These are phyloP conservation scores for Serendipita sp. DNA, from an alignment of 768 basidiomycete species.

Conservation along the genomic window DNA sequence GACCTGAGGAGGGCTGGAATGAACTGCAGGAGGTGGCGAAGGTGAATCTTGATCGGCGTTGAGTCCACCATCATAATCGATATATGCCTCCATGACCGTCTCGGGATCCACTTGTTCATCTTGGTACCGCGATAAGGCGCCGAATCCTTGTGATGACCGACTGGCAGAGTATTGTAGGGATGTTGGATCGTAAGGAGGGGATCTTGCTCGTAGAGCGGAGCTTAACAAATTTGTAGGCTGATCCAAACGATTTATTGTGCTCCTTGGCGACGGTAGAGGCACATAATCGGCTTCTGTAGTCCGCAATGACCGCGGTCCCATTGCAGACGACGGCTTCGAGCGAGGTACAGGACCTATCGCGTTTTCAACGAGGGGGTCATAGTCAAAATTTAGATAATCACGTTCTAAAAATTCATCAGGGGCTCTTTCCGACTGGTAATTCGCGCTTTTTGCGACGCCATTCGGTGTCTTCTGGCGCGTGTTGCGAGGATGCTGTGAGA, in stretches of 20 bases:
- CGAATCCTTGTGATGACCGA: not conserved
- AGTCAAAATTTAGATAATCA: not conserved
- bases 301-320: not conserved
- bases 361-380: not conserved
- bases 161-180: not conserved
- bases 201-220: not conserved
- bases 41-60: not conserved
- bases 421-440: not conserved
- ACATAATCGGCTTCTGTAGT: not conserved
- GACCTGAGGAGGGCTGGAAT: not conserved
- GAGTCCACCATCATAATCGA: not conserved
- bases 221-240: not conserved
- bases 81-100: not conserved
- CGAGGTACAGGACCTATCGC: slow-evolving; percentile 1
- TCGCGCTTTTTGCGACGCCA: not conserved
- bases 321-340: not conserved
- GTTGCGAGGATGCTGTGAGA: not conserved
- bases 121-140: not conserved
- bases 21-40: not conserved
- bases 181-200: not conserved
- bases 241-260: not conserved
- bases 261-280: not conserved
- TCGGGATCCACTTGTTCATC: slow-evolving; percentile 1
- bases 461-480: not conserved
- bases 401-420: not conserved